Evolutionary conservation across 805 yeast species (phyloP).

Genomic region (Alloascoidea africana): DNA sequence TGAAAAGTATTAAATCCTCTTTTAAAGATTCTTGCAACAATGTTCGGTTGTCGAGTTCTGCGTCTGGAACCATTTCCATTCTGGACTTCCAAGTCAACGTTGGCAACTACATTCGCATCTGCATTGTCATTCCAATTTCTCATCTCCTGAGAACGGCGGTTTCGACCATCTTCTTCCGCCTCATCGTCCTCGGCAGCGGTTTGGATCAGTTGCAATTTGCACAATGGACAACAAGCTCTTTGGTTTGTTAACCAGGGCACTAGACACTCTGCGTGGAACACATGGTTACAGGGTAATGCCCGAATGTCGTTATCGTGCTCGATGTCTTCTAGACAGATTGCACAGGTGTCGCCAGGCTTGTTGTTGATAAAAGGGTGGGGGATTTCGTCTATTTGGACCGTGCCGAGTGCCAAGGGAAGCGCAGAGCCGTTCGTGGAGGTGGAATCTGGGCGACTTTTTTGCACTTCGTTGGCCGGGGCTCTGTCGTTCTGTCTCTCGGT

Average conservation of each 20-base stretch:
- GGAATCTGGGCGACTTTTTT: background rate
- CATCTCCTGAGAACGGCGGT: background rate
- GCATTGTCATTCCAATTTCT: background rate
- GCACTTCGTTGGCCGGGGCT: background rate
- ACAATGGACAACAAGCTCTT: constrained; percentile 73
- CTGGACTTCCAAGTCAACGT: background rate
- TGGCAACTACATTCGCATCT: background rate
- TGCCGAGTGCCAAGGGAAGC: background rate
- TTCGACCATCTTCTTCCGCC: background rate
- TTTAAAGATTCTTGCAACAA: too few relatives aligned
- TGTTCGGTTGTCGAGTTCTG: too few relatives aligned
- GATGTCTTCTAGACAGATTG: constrained; percentile 58
- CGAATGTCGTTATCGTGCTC: constrained; percentile 52
- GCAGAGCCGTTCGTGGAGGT: background rate
- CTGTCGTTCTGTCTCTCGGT: background rate
- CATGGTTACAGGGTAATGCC: constrained; percentile 71
- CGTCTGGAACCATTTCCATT: too few relatives aligned
- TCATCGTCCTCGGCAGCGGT: background rate
- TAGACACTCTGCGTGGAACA: constrained; percentile 64
- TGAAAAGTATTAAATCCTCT: too few relatives aligned
- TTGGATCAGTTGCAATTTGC: constrained; percentile 27
- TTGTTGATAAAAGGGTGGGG: constrained; percentile 37
- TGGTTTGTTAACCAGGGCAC: constrained; percentile 71
- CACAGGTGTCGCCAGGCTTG: constrained; percentile 69
- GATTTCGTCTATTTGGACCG: background rate